These are phyloP conservation scores for Calamus simplicifolius DNA, from an alignment of 176 grass and related monocot genomes.

Conservation along the genomic window DNA sequence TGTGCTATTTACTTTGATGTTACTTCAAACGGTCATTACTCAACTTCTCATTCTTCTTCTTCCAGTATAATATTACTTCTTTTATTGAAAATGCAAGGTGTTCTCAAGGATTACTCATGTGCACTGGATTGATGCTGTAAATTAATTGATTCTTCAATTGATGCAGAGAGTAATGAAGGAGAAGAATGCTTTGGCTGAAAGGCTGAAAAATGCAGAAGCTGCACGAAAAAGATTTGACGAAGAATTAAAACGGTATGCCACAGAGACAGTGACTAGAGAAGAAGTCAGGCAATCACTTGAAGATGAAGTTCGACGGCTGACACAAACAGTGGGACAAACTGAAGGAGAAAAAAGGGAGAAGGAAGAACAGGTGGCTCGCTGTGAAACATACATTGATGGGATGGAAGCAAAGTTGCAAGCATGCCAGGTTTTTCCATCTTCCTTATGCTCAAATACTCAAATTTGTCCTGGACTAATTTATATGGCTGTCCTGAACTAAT, in stretches of 20 bases:
- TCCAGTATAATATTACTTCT: too few relatives aligned
- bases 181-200: slow-evolving; percentile 72
- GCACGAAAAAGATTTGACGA: slow-evolving; percentile 71
- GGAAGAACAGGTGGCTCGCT: slow-evolving; percentile 76
- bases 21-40: too few relatives aligned
- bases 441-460: neutral
- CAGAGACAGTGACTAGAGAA: slow-evolving; percentile 53
- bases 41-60: too few relatives aligned
- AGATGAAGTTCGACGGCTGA: slow-evolving; percentile 71
- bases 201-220: slow-evolving; percentile 70
- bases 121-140: too few relatives aligned
- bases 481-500: too few relatives aligned
- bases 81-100: too few relatives aligned
- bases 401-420: slow-evolving; percentile 90
- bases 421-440: slow-evolving; percentile 52
- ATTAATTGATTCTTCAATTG: slow-evolving; percentile 9
- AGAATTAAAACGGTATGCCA: slow-evolving; percentile 70
- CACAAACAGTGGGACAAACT: slow-evolving; percentile 52
- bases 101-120: too few relatives aligned
- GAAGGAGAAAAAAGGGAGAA: slow-evolving; percentile 84
- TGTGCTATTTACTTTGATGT: too few relatives aligned
- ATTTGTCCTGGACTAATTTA: neutral
- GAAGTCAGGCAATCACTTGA: slow-evolving; percentile 62
- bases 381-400: slow-evolving; percentile 77
- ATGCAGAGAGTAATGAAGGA: slow-evolving; percentile 81